phyloP scores from a whole-genome alignment of 352 stramenopile genomes.

The Globisporangium nodosum region DNA sequence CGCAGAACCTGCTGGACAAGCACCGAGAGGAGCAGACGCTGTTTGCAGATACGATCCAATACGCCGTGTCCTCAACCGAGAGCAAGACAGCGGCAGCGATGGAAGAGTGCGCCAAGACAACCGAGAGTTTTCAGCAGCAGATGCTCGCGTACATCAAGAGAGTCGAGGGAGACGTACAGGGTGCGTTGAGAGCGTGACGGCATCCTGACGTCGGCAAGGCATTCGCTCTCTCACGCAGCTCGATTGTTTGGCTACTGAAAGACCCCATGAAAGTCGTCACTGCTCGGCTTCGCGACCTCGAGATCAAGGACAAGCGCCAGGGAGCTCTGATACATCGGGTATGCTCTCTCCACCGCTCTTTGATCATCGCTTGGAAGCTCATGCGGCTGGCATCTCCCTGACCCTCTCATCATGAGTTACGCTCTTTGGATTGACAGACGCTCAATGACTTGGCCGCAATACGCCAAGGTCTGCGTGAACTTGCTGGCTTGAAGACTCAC shows the following conservation, averaged over 20 bases:
- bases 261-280: constrained; percentile 31
- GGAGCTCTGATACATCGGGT: constrained; percentile 40
- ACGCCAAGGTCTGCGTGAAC: constrained; percentile 25
- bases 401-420: no score
- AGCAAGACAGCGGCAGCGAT: constrained; percentile 18
- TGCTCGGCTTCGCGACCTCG: constrained; percentile 35
- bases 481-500: constrained; percentile 22
- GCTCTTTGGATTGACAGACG: constrained; percentile 3
- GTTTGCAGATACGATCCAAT: constrained; percentile 40
- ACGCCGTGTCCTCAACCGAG: constrained; percentile 24
- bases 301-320: constrained; percentile 37
- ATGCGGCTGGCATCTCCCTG: no score
- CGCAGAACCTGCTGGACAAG: constrained; percentile 35
- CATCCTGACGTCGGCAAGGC: no score
- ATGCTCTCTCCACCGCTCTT: background rate
- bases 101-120: constrained; percentile 20
- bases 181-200: constrained; percentile 9
- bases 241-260: constrained; percentile 8
- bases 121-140: constrained; percentile 44
- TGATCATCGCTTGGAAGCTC: no score
- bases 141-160: constrained; percentile 45
- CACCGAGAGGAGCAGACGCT: constrained; percentile 41
- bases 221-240: no score
- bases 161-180: constrained; percentile 34
- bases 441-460: constrained; percentile 22